Percentiles rank a stretch among this genome's conserved stretches.
These are phyloP conservation scores for Stagonosporopsis tanaceti DNA, from an alignment of 2,329 filamentous ascomycete genomes.

Conservation along the genomic window DNA sequence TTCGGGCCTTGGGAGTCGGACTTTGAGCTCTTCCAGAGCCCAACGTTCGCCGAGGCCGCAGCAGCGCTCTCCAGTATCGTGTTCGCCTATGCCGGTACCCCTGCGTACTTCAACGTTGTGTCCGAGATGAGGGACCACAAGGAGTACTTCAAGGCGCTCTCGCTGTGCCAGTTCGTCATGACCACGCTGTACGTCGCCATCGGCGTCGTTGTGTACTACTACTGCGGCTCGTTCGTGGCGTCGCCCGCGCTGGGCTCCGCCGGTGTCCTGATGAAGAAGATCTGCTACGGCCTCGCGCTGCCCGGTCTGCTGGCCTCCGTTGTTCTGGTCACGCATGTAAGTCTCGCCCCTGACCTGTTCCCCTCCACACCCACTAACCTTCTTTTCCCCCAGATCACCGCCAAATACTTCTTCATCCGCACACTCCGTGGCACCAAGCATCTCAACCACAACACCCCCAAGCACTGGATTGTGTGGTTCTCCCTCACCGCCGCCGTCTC, in stretches of 20 bases:
- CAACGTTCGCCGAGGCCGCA: conserved; percentile 64
- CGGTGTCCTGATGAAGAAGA: conserved; percentile 66
- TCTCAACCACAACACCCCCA: conserved; percentile 59
- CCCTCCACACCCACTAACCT: not conserved
- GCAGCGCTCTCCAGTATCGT: conserved; percentile 65
- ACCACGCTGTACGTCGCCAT: conserved; percentile 66
- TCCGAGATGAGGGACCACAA: conserved; percentile 68
- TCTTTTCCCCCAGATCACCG: conserved; percentile 53
- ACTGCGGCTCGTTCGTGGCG: conserved; percentile 69
- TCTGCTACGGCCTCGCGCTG: conserved; percentile 65
- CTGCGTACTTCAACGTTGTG: conserved; percentile 69
- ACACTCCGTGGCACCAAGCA: conserved; percentile 61
- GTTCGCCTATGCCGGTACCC: conserved; percentile 62
- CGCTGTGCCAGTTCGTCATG: conserved; percentile 65
- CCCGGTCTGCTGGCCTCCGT: conserved; percentile 16
- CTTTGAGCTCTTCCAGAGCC: conserved; percentile 65
- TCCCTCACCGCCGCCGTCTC: conserved; percentile 52
- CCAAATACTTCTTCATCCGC: conserved; percentile 66
- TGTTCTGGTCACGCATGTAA: conserved; percentile 19
- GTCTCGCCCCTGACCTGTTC: not conserved
- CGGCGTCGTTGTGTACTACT: conserved; percentile 66
- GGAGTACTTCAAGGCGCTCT: conserved; percentile 68
- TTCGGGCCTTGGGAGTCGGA: conserved; percentile 34
- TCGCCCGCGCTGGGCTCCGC: conserved; percentile 69
- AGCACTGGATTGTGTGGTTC: conserved; percentile 64